phyloP scores from a whole-genome alignment of 2,329 filamentous ascomycete species.

The Verticillium isaacii region DNA sequence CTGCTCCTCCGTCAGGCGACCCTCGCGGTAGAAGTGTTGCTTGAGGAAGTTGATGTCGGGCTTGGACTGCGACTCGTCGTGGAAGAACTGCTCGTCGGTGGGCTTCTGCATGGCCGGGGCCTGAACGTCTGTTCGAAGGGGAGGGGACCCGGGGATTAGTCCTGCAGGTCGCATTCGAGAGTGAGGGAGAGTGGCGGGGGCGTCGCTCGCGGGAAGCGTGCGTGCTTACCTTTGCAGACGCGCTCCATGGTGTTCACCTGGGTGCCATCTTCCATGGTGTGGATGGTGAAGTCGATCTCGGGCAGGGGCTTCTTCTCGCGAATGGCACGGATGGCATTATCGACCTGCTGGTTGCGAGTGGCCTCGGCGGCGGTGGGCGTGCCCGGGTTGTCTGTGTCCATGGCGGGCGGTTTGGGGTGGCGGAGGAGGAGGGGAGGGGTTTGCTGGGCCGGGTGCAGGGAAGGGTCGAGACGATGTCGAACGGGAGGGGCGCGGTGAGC shows the following conservation, averaged over 20 bases:
- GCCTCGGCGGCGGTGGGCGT: conserved; percentile 33
- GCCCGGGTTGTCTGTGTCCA: conserved; percentile 42
- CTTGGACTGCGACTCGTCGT: conserved; percentile 78
- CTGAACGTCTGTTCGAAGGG: conserved; percentile 71
- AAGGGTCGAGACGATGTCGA: conserved; percentile 1
- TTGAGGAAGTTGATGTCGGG: conserved; percentile 93
- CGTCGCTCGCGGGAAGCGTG: not conserved
- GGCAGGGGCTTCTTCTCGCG: conserved; percentile 92
- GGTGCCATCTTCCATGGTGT: conserved; percentile 95
- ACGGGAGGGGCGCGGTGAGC: conserved; percentile 11
- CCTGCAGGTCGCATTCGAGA: not conserved
- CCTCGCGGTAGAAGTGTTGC: conserved; percentile 97
- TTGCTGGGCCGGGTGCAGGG: not conserved
- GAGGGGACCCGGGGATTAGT: not conserved
- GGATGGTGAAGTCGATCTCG: conserved; percentile 97
- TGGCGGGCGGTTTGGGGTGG: conserved; percentile 22
- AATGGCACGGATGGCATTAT: conserved; percentile 89
- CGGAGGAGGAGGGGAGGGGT: not conserved
- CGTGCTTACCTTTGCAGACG: conserved; percentile 87
- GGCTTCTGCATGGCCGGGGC: conserved; percentile 91
- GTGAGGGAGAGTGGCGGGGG: not conserved
- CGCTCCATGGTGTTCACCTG: conserved; percentile 94
- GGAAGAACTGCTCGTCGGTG: conserved; percentile 91
- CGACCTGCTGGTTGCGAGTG: conserved; percentile 60
- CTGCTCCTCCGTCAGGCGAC: conserved; percentile 93